Conservation (phyloP, 768 basidiomycete genomes). For the Krasilnikovozyma curviuscula region DNA sequence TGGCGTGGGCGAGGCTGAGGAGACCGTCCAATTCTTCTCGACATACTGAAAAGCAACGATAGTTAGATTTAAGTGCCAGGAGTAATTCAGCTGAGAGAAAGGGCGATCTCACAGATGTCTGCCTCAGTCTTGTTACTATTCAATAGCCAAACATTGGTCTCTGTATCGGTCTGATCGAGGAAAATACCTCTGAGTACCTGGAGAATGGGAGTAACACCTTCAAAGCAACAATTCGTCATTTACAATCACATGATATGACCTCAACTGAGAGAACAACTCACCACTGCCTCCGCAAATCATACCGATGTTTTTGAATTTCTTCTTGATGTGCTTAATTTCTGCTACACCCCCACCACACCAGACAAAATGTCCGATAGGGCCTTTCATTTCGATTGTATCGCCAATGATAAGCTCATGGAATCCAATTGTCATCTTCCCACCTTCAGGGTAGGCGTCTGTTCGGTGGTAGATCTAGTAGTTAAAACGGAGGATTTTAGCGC, state of each 20-base stretch:
- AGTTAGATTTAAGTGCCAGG: neutral
- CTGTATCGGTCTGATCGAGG: constrained; percentile 26
- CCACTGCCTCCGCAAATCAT: constrained; percentile 44
- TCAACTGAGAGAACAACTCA: constrained; percentile 13
- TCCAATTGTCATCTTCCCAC: constrained; percentile 36
- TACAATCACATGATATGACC: neutral
- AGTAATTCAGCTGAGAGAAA: neutral
- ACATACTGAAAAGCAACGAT: constrained; percentile 21
- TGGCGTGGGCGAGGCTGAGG: constrained; percentile 16
- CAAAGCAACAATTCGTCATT: neutral
- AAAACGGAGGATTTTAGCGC: no score
- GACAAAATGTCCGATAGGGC: constrained; percentile 40
- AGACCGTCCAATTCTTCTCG: constrained; percentile 33
- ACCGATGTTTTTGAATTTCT: constrained; percentile 30
- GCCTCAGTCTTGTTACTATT: constrained; percentile 33
- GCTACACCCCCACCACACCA: constrained; percentile 33
- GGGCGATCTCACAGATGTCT: constrained; percentile 30
- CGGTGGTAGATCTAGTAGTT: constrained; percentile 12
- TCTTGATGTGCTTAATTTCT: constrained; percentile 26
- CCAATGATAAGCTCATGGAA: constrained; percentile 34
- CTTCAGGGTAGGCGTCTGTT: constrained; percentile 20
- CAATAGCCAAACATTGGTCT: constrained; percentile 33
- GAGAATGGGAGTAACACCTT: constrained; percentile 40
- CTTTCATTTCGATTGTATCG: constrained; percentile 39
- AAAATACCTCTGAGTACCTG: constrained; percentile 38